A percentile compares a stretch with the other conserved stretches of the same genome.
Conservation (phyloP, 805 yeast species). For the Sungouiozyma intestinalis region DNA sequence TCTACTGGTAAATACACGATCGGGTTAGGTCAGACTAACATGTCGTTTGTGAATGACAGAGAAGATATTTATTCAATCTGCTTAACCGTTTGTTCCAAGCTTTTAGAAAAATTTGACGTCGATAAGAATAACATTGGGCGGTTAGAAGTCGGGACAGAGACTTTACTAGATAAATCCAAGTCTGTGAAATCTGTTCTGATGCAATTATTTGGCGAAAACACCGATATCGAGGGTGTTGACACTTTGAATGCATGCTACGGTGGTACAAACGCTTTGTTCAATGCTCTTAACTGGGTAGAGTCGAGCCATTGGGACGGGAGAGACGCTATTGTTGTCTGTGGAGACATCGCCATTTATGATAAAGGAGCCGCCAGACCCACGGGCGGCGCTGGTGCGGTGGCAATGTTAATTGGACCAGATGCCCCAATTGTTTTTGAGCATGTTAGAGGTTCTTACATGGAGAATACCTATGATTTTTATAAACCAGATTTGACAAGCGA, state of each 20-base stretch:
- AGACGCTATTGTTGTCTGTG: slow-evolving; percentile 92
- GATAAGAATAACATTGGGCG: slow-evolving; percentile 81
- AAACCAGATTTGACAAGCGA: slow-evolving; percentile 94
- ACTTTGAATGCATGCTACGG: slow-evolving; percentile 97
- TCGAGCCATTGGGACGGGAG: slow-evolving; percentile 97
- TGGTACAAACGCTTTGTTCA: slow-evolving; percentile 90
- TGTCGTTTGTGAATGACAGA: slow-evolving; percentile 94
- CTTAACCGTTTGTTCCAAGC: slow-evolving; percentile 73
- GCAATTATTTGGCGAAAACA: slow-evolving; percentile 74
- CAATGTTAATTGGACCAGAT: slow-evolving; percentile 90
- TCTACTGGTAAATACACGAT: slow-evolving; percentile 93
- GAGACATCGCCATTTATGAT: slow-evolving; percentile 95
- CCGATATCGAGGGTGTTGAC: slow-evolving; percentile 91
- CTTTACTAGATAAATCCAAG: slow-evolving; percentile 90
- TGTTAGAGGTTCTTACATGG: slow-evolving; percentile 86
- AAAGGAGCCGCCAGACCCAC: slow-evolving; percentile 98
- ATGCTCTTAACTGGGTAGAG: slow-evolving; percentile 92
- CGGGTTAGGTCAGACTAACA: slow-evolving; percentile 95
- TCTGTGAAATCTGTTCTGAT: slow-evolving; percentile 90
- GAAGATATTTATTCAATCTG: slow-evolving; percentile 92
- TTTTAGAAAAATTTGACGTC: slow-evolving; percentile 70
- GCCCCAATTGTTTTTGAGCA: slow-evolving; percentile 92
- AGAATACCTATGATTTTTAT: slow-evolving; percentile 94
- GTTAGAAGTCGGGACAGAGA: slow-evolving; percentile 97
- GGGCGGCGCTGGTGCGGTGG: slow-evolving; percentile 98